These are phyloP conservation scores for Sistotremastrum suecicum DNA, from an alignment of 768 basidiomycete species.

Conservation along the genomic window DNA sequence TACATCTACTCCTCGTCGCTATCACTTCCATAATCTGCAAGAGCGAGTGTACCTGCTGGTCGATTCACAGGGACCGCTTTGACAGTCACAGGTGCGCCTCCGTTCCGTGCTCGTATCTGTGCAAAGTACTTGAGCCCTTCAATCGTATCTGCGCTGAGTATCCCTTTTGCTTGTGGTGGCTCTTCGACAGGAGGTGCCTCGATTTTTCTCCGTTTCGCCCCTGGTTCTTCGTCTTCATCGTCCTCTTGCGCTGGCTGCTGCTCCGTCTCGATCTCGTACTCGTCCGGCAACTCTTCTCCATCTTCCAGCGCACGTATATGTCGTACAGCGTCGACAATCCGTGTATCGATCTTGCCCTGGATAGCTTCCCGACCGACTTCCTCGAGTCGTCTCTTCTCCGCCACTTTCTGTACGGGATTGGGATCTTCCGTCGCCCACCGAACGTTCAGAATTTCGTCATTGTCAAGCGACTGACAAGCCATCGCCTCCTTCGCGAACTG, in stretches of 20 bases:
- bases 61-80: slow-evolving; percentile 18
- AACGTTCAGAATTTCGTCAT: slow-evolving; percentile 95
- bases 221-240: slow-evolving; percentile 21
- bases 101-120: slow-evolving; percentile 65
- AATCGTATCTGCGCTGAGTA: slow-evolving; percentile 74
- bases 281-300: slow-evolving; percentile 35
- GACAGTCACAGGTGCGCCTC: slow-evolving; percentile 16
- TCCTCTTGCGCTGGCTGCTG: slow-evolving; percentile 22
- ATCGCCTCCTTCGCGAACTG: slow-evolving; percentile 98
- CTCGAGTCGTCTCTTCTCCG: slow-evolving; percentile 73
- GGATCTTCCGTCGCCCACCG: slow-evolving; percentile 99
- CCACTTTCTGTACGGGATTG: slow-evolving; percentile 79
- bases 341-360: slow-evolving; percentile 68
- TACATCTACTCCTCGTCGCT: slow-evolving; percentile 25
- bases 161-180: slow-evolving; percentile 30
- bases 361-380: slow-evolving; percentile 82
- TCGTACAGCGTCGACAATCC: slow-evolving; percentile 80
- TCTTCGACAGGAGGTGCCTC: slow-evolving; percentile 9
- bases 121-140: slow-evolving; percentile 88
- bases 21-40: slow-evolving; percentile 74
- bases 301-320: slow-evolving; percentile 82
- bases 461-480: slow-evolving; percentile 95
- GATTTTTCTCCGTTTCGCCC: slow-evolving; percentile 21
- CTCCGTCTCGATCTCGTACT: slow-evolving; percentile 20
- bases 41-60: slow-evolving; percentile 33